Base-by-base conservation (phyloP, 2,329 filamentous ascomycete genomes). In the Hortaea werneckii region DNA sequence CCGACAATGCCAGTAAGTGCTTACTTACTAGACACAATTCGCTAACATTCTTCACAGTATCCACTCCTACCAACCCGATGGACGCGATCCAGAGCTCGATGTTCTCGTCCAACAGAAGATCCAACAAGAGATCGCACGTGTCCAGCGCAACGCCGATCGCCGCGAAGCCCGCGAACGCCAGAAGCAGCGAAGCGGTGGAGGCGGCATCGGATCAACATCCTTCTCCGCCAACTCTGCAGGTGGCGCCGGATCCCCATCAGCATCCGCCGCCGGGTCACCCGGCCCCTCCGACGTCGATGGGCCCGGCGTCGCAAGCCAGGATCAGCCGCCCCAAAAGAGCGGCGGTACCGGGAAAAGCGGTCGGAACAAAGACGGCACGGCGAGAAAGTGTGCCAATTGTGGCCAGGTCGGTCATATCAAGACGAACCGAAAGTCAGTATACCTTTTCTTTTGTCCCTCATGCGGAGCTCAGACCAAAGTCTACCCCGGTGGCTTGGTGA, bases 381-480 rank as follows among this genome's bases (percentile, higher is more conserved):
- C 76, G 46, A 78, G 94, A 58, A 96, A 96, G 71, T 98, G 92
- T 69, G 92, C 92, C 55, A 96, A 95, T 67, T 98, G 92, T 69
- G 92, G 92, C 42, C 85, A 92, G 65, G 85, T 94, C 45, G 92
- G 92, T 29, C 92, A 98, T 62, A 98, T 98, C 74, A 95, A 95
- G 69, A 96, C 90, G 41, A 96, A 96, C 74, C 94, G 95, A 72
- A 96, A 95, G 87, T 92, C 78, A 69, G 75, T 67, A 56, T 54
- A 52, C 41, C 41, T 53, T 34, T 62, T 54, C 29, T 44, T 56
- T 53, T 58, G 56, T 45, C 28, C 44, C 11, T 35, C 44, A 40
- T 46, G 47, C 47, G 12, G 29, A 10, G 20, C n/a, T 13, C 13
- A 10, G 26, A 27, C 13, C n/a, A 32, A 34, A 12, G 27, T 46